Base-by-base conservation (phyloP, 169 alveolate genomes). In the Eimeria praecox region DNA sequence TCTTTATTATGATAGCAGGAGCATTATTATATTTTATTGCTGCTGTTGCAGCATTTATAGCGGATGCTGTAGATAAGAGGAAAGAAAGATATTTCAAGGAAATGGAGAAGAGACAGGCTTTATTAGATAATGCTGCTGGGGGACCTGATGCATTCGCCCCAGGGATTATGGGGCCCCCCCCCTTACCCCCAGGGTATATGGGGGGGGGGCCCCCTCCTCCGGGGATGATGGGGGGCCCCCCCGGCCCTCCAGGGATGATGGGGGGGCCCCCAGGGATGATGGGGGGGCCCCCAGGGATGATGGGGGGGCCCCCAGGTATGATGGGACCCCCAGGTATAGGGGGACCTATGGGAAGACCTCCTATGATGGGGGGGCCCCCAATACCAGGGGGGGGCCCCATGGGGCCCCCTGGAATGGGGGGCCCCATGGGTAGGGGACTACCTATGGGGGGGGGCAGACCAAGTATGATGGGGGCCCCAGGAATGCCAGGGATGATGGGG, bases 261-360 rank as follows among this genome's bases (percentile, higher is more conserved):
- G 95, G 95, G 38, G 80, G 52, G 12, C 90, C 88, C 22, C 49
- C 62, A 8, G 91, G 90, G 64, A 42, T n/a, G 46, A 33, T 46
- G 49, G 69, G 91, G 73, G 90, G 90, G 30, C 95, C 95, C 66
- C 40, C 64, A 16, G 66, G 64, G n/a, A 54, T 46, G 59, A 52
- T 82, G 91, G 85, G 52, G 33, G 85, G 90, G 9, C 64, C 69
- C 40, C 24, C 82, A 52, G 95, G 91, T 2, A 91, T 91, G 95
- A 92, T 92, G 95, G 95, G 95, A 20, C n/a, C 85, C 2, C 86
- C 94, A 1, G 38, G 30, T 18, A 9, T 38, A 20, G 95, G 95
- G 87, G 73, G 77, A 18, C 89, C 89, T 35, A 46, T 56, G 22
- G 75, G 75, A 1, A 40, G 87, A 1, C 85, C 85, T 9, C 30